phyloP scores from a whole-genome alignment of 805 yeast genomes.

The Kazachstania taianensis region DNA sequence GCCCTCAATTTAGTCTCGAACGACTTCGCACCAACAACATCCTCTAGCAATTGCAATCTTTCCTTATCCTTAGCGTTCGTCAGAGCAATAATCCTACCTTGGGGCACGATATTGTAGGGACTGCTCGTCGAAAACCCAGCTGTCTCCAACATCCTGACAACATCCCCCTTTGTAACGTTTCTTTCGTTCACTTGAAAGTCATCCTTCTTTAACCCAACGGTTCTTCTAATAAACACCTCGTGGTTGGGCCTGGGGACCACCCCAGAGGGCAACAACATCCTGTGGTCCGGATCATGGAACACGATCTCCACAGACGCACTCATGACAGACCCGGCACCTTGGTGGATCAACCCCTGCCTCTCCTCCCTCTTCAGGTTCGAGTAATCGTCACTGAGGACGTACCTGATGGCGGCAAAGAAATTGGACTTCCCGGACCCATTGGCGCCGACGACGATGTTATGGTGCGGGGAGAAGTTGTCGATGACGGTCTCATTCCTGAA shows the following conservation, averaged over 20 bases:
- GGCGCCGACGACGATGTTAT: constrained; percentile 82
- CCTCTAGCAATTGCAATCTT: constrained; percentile 68
- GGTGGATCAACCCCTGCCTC: constrained; percentile 78
- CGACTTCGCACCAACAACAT: constrained; percentile 90
- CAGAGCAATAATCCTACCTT: constrained; percentile 79
- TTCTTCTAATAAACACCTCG: constrained; percentile 70
- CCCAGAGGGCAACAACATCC: constrained; percentile 47
- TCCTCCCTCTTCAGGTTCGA: constrained; percentile 77
- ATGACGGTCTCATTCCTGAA: constrained; percentile 75
- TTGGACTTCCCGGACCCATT: constrained; percentile 97
- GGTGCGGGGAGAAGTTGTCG: constrained; percentile 66
- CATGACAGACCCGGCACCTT: constrained; percentile 73
- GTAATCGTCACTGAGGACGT: constrained; percentile 84
- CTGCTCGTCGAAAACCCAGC: constrained; percentile 88
- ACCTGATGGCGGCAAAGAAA: constrained; percentile 88
- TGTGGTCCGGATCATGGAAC: constrained; percentile 68
- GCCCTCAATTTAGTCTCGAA: constrained; percentile 76
- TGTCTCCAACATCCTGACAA: constrained; percentile 72
- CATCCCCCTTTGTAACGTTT: constrained; percentile 68
- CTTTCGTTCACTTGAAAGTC: constrained; percentile 79
- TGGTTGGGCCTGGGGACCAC: constrained; percentile 31
- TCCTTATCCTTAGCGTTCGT: constrained; percentile 86
- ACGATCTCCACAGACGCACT: constrained; percentile 87
- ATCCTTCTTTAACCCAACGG: constrained; percentile 88
- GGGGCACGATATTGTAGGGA: constrained; percentile 95